A percentile compares a stretch with the other conserved stretches of the same genome.
Conservation (phyloP, 192 early-diverging fungal genomes). For the Chytriomyces confervae region DNA sequence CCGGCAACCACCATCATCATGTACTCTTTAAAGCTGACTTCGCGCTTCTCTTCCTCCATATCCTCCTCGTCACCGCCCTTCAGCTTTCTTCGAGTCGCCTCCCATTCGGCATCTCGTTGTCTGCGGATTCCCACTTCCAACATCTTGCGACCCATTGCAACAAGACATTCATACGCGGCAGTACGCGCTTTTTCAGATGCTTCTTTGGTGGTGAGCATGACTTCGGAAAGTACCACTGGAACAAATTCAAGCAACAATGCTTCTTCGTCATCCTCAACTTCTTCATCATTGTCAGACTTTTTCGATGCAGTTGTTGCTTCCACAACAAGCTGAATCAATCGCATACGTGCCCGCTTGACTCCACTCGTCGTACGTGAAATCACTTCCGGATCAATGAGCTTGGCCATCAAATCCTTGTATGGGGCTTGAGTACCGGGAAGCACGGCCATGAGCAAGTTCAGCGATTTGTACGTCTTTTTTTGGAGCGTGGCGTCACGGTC, state of each 20-base stretch:
- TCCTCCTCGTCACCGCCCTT: constrained; percentile 29
- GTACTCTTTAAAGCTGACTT: constrained; percentile 67
- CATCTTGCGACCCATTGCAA: constrained; percentile 93
- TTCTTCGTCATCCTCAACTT: constrained; percentile 20
- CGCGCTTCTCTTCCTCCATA: constrained; percentile 38
- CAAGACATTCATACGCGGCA: constrained; percentile 82
- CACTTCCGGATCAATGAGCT: constrained; percentile 71
- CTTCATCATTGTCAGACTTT: constrained; percentile 4
- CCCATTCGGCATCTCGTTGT: constrained; percentile 38
- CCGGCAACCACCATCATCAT: constrained; percentile 95
- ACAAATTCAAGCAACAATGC: constrained; percentile 77
- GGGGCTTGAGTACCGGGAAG: constrained; percentile 35
- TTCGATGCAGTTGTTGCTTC: constrained; percentile 66
- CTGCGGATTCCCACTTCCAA: constrained; percentile 29
- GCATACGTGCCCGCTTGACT: constrained; percentile 83
- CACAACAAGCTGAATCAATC: constrained; percentile 69
- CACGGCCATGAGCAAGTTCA: constrained; percentile 55
- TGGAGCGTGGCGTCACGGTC: constrained; percentile 79
- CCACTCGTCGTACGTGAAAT: constrained; percentile 67
- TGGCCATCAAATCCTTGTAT: constrained; percentile 61
- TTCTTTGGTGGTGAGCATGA: constrained; percentile 93
- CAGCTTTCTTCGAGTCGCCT: neutral
- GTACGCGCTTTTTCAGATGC: constrained; percentile 84
- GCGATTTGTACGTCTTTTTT: constrained; percentile 94
- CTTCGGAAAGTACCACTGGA: constrained; percentile 86